Evolutionary conservation across 2,329 filamentous ascomycete species (phyloP).

Genomic region (Pestalotiopsis sp.): DNA sequence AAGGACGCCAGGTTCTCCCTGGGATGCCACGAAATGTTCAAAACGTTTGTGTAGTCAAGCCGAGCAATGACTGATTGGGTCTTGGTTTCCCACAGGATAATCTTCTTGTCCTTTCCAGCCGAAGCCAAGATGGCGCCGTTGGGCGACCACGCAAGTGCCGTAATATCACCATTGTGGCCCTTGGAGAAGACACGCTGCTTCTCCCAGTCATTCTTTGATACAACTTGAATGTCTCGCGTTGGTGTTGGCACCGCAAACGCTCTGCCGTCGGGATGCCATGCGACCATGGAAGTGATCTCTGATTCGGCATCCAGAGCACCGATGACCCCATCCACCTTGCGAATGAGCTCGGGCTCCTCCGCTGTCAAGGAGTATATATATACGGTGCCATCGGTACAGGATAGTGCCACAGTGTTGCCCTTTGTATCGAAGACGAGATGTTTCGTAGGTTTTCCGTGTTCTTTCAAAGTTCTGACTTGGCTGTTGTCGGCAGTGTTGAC

Average conservation of each 20-base stretch:
- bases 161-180: conserved; percentile 83
- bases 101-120: conserved; percentile 68
- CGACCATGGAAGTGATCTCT: conserved; percentile 73
- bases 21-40: conserved; percentile 90
- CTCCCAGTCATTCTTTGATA: conserved; percentile 90
- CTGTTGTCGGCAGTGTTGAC: conserved; percentile 81
- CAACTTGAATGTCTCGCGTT: conserved; percentile 80
- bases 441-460: conserved; percentile 86
- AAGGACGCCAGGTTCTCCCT: conserved; percentile 87
- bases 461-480: conserved; percentile 75
- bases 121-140: conserved; percentile 87
- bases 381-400: conserved; percentile 85
- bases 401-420: conserved; percentile 75
- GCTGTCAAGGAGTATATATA: conserved; percentile 86
- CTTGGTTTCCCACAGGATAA: conserved; percentile 87
- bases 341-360: conserved; percentile 79
- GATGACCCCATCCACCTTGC: conserved; percentile 85
- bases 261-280: conserved; percentile 94
- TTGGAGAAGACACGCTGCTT: conserved; percentile 78
- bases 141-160: conserved; percentile 87
- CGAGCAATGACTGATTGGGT: conserved; percentile 80
- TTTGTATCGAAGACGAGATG: conserved; percentile 87
- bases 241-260: conserved; percentile 86
- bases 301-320: conserved; percentile 76
- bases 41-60: conserved; percentile 80